phyloP scores from a whole-genome alignment of 164 flowering plant genomes.

The Berberis vulgaris region DNA sequence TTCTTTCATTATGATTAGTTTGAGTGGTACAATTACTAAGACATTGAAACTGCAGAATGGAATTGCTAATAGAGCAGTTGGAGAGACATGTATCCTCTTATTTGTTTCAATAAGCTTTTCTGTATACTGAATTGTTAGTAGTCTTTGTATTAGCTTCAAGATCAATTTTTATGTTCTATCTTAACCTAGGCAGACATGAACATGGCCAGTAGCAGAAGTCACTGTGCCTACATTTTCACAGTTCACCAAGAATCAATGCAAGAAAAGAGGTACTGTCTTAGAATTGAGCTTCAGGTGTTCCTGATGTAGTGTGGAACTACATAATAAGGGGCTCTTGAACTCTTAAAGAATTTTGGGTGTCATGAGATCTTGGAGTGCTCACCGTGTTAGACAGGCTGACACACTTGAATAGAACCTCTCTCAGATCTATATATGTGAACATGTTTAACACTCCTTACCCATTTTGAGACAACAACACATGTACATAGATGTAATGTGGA shows the following conservation, averaged over 20 bases:
- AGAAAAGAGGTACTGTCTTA: conserved; percentile 40
- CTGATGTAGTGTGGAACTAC: too few species aligned
- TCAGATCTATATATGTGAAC: too few species aligned
- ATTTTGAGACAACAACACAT: too few species aligned
- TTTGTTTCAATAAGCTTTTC: background rate
- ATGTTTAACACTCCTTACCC: too few species aligned
- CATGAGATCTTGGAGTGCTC: too few species aligned
- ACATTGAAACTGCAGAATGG: conserved; percentile 48
- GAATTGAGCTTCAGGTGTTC: background rate
- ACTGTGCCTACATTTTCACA: conserved; percentile 59
- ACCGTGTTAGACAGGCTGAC: too few species aligned
- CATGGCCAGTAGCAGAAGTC: conserved; percentile 87
- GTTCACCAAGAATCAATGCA: conserved; percentile 37
- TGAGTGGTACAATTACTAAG: conserved; percentile 4
- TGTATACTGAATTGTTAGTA: background rate
- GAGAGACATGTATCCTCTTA: conserved; percentile 83
- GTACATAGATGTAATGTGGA: too few species aligned
- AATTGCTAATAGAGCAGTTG: conserved; percentile 79
- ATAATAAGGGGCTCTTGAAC: too few species aligned
- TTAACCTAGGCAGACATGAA: conserved; percentile 68
- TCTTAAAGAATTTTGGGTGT: too few species aligned
- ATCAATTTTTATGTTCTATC: conserved; percentile 1
- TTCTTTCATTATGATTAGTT: background rate
- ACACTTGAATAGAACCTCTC: too few species aligned
- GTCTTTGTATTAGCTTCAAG: conserved; percentile 1